Conservation (phyloP, 345 rosid species). For the Isatis tinctoria region DNA sequence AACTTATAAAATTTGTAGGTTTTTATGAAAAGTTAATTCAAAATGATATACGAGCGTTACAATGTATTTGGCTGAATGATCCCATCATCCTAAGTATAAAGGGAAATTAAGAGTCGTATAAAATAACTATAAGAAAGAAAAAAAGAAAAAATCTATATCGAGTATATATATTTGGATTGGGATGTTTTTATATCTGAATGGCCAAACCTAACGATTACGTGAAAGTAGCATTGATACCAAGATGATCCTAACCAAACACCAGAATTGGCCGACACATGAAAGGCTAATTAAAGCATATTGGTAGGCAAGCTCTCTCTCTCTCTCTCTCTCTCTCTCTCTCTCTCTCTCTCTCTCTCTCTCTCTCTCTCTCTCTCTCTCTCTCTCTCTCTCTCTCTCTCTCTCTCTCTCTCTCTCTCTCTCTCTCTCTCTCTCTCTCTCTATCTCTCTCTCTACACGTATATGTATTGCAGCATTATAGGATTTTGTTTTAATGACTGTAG, state of each 20-base stretch:
- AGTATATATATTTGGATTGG: background rate
- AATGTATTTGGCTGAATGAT: background rate
- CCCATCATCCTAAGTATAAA: background rate
- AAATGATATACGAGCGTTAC: background rate
- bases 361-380: background rate
- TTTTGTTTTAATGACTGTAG: background rate
- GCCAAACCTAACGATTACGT: conserved; percentile 23
- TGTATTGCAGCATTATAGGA: background rate
- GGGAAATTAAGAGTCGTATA: background rate
- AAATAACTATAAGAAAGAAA: background rate
- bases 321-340: background rate
- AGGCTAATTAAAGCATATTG: conserved; percentile 8
- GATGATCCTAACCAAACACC: conserved; percentile 23
- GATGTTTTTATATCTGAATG: conserved; percentile 24
- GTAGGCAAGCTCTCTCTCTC: conserved; percentile 10
- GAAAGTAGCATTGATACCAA: conserved; percentile 12
- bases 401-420: background rate
- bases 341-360: background rate
- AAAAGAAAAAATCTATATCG: background rate
- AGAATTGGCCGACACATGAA: conserved; percentile 24
- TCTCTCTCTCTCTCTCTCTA: background rate
- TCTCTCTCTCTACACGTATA: too few species aligned
- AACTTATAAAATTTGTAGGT: too few species aligned
- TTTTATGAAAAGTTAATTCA: too few species aligned
- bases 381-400: background rate